These are phyloP conservation scores for Pholiota conissans DNA, from an alignment of 768 basidiomycete genomes.

Conservation along the genomic window DNA sequence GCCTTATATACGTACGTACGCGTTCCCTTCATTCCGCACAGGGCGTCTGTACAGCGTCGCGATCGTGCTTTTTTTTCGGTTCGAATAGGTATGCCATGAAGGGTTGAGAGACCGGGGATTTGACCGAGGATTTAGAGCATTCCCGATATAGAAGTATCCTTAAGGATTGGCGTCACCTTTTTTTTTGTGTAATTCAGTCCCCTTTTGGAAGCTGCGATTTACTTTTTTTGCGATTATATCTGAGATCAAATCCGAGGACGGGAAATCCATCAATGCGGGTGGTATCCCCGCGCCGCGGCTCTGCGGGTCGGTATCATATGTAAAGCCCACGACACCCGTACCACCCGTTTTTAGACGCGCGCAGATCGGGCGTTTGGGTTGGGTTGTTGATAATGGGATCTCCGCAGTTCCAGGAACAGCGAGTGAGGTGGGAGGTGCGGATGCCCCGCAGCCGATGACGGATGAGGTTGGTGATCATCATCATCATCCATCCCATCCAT, in stretches of 20 bases:
- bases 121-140: conserved; percentile 7
- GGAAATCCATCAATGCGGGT: neutral
- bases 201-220: too few species aligned
- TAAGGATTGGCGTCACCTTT: neutral
- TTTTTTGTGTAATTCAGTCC: too few species aligned
- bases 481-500: too few species aligned
- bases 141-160: neutral
- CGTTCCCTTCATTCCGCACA: too few species aligned
- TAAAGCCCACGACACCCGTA: too few species aligned
- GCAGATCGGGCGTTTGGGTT: too few species aligned
- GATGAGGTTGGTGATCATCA: too few species aligned
- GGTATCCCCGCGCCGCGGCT: conserved; percentile 1
- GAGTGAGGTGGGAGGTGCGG: neutral
- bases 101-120: conserved; percentile 5
- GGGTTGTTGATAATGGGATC: too few species aligned
- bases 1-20: neutral
- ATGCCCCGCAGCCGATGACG: neutral
- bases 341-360: neutral
- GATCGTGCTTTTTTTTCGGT: too few species aligned
- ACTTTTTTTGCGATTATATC: too few species aligned
- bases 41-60: too few species aligned
- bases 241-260: conserved; percentile 2
- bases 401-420: neutral
- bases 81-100: neutral
- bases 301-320: too few species aligned